Evolutionary conservation across 768 basidiomycete genomes (phyloP), one percentile per base, ranked within the genome.

Genomic region (Trametes punicea): DNA sequence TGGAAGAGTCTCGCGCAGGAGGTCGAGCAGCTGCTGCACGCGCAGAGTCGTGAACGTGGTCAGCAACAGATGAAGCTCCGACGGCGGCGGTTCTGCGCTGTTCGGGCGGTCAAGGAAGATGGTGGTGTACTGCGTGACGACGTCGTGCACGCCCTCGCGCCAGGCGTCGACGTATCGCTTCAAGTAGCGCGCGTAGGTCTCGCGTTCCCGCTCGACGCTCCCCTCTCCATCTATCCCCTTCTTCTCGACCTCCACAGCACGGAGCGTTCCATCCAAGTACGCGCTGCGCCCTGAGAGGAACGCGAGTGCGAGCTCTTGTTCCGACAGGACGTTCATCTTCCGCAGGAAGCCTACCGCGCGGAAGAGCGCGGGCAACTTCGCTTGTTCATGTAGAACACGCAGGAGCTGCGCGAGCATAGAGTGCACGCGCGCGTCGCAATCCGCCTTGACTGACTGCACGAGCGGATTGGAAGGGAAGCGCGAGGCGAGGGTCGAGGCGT

Each of bases 61-160:
- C 33, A 93, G 75, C 20, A 90, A 76, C 3, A 75, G 73, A 55
- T 75, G 78, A 31, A 86, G 73, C 3, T 71, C 63, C 8, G 72
- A 65, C 26, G 70, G 66, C 30, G 69, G 48, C 25, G 49, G 29
- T 8, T 54, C 46, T 29, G 62, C 13, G 21, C 64, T 64, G 8
- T 75, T 73, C 21, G 77, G 72, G 49, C 81, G 82, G 59, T 92
- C 89, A 31, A 94, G 81, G 70, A 98, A 96, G 60, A 97, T 93
- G 34, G 92, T 85, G 2, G 87, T 80, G 64, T 85, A 97, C 67
- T 96, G 93, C 15, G 89, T 89, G 62, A 96, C 80, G 69, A 95
- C 83, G 70, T 98, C 93, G 73, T 95, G 90, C 20, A 93, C 88
- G 42, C 90, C 87, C 72, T 98, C 95, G 49, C 94, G 77, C 87